Conservation (phyloP, 2,329 filamentous ascomycete species). For the Coleophoma eucalyptorum region DNA sequence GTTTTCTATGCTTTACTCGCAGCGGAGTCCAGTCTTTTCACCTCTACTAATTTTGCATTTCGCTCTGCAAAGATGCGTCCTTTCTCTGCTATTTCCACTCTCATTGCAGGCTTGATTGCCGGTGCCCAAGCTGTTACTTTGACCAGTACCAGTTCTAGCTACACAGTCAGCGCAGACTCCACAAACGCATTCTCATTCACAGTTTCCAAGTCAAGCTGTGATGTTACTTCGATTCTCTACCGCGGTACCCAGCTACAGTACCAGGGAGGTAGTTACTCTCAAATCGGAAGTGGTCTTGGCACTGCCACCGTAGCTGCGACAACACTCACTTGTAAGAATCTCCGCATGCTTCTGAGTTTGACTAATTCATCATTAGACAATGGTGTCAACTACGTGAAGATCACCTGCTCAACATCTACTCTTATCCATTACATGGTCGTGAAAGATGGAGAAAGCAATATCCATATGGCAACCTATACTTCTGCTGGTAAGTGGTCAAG, state of each 20-base stretch:
- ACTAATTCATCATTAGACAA: neutral
- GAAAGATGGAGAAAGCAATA: conserved; percentile 53
- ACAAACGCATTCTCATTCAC: conserved; percentile 46
- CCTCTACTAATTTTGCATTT: no score
- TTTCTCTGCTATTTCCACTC: no score
- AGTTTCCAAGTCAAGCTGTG: conserved; percentile 50
- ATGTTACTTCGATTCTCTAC: conserved; percentile 60
- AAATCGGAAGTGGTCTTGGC: conserved; percentile 55
- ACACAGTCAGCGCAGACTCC: conserved; percentile 26
- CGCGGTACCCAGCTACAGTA: conserved; percentile 57
- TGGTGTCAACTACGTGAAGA: conserved; percentile 45
- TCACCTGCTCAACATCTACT: conserved; percentile 56
- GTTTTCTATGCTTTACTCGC: no score
- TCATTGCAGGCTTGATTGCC: no score
- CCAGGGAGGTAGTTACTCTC: conserved; percentile 38
- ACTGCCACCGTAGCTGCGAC: conserved; percentile 44
- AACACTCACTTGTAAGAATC: conserved; percentile 2
- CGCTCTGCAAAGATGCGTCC: no score
- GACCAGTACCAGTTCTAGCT: neutral
- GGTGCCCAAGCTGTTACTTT: neutral
- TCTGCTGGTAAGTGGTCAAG: conserved; percentile 31
- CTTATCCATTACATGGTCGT: conserved; percentile 63
- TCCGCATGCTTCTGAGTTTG: neutral
- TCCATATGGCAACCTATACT: conserved; percentile 56
- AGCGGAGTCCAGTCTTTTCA: no score